phyloP scores from a whole-genome alignment of 345 rosid species.

The Isatis tinctoria region DNA sequence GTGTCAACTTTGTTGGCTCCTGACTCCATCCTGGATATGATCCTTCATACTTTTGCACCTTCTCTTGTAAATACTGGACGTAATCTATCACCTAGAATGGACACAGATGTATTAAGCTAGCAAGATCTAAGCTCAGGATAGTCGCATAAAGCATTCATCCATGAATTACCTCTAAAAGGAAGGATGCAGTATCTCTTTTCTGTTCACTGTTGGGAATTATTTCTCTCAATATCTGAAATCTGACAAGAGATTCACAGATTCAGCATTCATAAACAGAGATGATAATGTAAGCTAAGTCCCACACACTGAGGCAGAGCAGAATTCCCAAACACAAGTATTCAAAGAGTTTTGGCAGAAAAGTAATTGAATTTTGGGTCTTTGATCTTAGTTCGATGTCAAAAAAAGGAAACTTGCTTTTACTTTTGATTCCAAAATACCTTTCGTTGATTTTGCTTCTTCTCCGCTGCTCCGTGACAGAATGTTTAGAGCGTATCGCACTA shows the following conservation, averaged over 20 bases:
- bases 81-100: slow-evolving; percentile 78
- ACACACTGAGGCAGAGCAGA: neutral
- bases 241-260: slow-evolving; percentile 30
- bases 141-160: neutral
- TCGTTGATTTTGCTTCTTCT: slow-evolving; percentile 97
- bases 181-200: slow-evolving; percentile 91
- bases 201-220: slow-evolving; percentile 86
- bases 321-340: slow-evolving; percentile 1
- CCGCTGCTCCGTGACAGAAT: slow-evolving; percentile 93
- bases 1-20: slow-evolving; percentile 73
- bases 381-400: neutral
- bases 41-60: slow-evolving; percentile 76
- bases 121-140: neutral
- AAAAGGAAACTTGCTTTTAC: neutral
- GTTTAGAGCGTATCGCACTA: slow-evolving; percentile 77
- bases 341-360: neutral
- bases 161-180: slow-evolving; percentile 72
- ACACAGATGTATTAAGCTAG: neutral
- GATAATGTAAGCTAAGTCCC: neutral
- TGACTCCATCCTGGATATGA: slow-evolving; percentile 79
- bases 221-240: slow-evolving; percentile 94
- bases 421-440: slow-evolving; percentile 39
- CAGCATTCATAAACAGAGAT: neutral
- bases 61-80: slow-evolving; percentile 79
- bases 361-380: neutral